phyloP scores from a whole-genome alignment of 2,329 filamentous ascomycete genomes.

The Alternaria sp. region DNA sequence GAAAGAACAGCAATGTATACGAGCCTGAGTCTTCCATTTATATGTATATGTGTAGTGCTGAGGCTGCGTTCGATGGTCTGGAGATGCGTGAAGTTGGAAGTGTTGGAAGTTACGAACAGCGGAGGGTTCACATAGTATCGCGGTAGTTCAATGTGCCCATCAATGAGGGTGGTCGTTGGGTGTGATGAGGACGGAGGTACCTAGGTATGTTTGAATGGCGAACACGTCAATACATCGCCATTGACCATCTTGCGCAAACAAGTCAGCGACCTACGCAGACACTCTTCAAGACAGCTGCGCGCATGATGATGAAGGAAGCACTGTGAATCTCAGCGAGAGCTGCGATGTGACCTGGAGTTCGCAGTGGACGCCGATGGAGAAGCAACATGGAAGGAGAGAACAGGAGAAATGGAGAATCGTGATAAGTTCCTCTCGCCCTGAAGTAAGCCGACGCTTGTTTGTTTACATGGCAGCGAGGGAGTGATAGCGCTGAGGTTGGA shows the following conservation, averaged over 20 bases:
- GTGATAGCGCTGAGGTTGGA: neutral
- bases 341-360: neutral
- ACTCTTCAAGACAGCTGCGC: neutral
- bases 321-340: neutral
- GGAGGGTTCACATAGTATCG: neutral
- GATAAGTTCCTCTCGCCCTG: neutral
- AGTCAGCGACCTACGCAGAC: too few relatives aligned
- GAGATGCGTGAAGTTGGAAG: slow-evolving; percentile 20
- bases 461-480: neutral
- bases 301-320: neutral
- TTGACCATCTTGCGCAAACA: slow-evolving; percentile 3
- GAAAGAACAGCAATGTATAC: neutral
- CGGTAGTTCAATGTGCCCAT: neutral
- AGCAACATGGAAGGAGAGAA: neutral
- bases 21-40: neutral
- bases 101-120: slow-evolving; percentile 16
- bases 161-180: neutral
- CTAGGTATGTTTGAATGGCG: slow-evolving; percentile 11
- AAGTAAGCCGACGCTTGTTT: neutral
- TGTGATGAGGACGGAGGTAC: neutral
- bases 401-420: neutral
- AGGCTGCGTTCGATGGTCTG: neutral
- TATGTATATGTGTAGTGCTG: neutral
- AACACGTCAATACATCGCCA: slow-evolving; percentile 6
- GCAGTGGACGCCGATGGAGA: neutral